These are phyloP conservation scores for Peronospora farinosa DNA, from an alignment of 352 stramenopile genomes.

Conservation along the genomic window DNA sequence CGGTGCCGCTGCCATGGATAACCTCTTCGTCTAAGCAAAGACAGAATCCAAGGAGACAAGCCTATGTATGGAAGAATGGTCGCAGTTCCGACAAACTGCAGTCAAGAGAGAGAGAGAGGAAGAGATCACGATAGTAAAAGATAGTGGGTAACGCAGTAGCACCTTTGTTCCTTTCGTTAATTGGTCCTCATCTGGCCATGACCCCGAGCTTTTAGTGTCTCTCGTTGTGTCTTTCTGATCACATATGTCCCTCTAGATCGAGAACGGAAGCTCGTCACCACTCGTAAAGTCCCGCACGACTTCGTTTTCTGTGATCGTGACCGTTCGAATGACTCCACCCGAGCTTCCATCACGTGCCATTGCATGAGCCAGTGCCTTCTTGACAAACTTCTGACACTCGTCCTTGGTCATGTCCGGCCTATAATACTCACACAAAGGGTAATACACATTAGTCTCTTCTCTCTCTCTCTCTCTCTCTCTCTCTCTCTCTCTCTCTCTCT, in stretches of 20 bases:
- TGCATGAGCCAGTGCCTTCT: conserved; percentile 93
- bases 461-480: neutral
- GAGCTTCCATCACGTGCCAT: conserved; percentile 98
- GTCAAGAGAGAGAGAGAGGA: conserved; percentile 5
- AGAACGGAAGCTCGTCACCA: conserved; percentile 89
- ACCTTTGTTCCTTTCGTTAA: conserved; percentile 20
- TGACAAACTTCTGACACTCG: conserved; percentile 93
- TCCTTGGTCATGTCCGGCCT: conserved; percentile 93
- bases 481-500: neutral
- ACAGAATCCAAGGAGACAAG: neutral
- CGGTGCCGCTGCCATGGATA: conserved; percentile 60
- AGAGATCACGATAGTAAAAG: conserved; percentile 10
- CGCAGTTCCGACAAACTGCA: conserved; percentile 2
- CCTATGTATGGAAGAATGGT: conserved; percentile 18
- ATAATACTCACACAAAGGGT: conserved; percentile 1
- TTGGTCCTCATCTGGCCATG: neutral
- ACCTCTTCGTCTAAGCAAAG: conserved; percentile 67
- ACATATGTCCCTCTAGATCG: conserved; percentile 39
- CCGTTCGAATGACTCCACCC: conserved; percentile 96
- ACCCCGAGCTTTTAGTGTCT: too few relatives aligned
- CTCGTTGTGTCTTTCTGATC: neutral
- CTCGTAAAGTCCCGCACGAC: conserved; percentile 89
- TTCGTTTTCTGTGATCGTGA: conserved; percentile 90
- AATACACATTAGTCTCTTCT: neutral
- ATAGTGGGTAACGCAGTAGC: conserved; percentile 19